Evolutionary conservation across 345 rosid species (phyloP).

Genomic region (Bruguiera sexangula): DNA sequence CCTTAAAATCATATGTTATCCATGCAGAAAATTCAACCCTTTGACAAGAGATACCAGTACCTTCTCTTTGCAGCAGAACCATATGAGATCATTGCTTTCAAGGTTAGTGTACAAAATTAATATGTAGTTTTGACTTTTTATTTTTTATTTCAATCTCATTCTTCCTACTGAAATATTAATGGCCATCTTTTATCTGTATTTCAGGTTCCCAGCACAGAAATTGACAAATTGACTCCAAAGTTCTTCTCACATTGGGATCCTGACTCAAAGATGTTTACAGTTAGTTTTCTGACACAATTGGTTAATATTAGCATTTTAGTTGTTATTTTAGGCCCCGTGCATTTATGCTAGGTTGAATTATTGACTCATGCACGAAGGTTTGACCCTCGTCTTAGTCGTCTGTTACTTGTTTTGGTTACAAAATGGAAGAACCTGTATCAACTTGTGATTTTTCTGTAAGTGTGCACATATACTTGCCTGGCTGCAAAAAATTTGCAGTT

Average conservation of each 20-base stretch:
- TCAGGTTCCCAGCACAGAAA: slow-evolving; percentile 98
- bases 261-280: slow-evolving; percentile 98
- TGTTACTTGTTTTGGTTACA: too few relatives aligned
- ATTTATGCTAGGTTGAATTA: too few relatives aligned
- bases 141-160: background rate
- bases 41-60: slow-evolving; percentile 87
- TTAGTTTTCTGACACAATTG: slow-evolving; percentile 33
- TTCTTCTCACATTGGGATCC: slow-evolving; percentile 99
- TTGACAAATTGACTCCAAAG: slow-evolving; percentile 95
- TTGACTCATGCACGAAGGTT: too few relatives aligned
- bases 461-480: too few relatives aligned
- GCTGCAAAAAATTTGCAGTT: background rate
- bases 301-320: background rate
- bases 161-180: background rate
- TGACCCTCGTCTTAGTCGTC: too few relatives aligned
- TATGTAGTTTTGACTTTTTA: background rate
- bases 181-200: slow-evolving; percentile 3
- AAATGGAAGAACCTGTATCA: background rate
- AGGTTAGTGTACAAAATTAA: too few relatives aligned
- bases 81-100: slow-evolving; percentile 87
- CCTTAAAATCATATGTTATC: background rate
- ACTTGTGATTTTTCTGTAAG: background rate
- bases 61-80: slow-evolving; percentile 97
- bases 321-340: background rate
- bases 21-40: slow-evolving; percentile 73